Evolutionary conservation across 2,329 filamentous ascomycete species (phyloP).

Genomic region (Dothiorella sarmentorum): DNA sequence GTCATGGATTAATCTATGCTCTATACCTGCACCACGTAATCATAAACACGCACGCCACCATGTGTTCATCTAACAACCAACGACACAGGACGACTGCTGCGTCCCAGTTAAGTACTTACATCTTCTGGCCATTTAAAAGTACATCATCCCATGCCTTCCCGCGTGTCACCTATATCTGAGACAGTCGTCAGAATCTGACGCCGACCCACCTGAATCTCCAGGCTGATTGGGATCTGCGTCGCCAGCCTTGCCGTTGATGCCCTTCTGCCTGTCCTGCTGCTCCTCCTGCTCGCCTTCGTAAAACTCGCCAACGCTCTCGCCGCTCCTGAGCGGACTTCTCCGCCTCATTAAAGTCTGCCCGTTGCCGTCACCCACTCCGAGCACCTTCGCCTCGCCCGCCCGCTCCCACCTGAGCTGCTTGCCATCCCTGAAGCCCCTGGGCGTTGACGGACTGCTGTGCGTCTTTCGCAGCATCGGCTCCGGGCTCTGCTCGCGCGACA

Average conservation of each 20-base stretch:
- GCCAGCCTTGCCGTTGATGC: slow-evolving; percentile 16
- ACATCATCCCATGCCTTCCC: background rate
- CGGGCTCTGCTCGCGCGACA: slow-evolving; percentile 7
- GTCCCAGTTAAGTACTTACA: no score
- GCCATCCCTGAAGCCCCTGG: slow-evolving; percentile 40
- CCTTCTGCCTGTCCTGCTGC: slow-evolving; percentile 2
- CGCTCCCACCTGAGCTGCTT: slow-evolving; percentile 33
- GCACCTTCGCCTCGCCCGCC: slow-evolving; percentile 25
- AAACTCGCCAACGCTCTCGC: slow-evolving; percentile 29
- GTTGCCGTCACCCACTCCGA: slow-evolving; percentile 17
- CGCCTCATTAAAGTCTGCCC: slow-evolving; percentile 22
- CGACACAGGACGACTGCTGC: no score
- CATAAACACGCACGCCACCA: slow-evolving; percentile 2
- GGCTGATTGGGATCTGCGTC: slow-evolving; percentile 19
- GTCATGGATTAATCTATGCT: slow-evolving; percentile 9
- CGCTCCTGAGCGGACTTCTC: slow-evolving; percentile 31
- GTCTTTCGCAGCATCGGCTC: slow-evolving; percentile 31
- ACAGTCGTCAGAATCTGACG: slow-evolving; percentile 18
- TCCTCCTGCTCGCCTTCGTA: background rate
- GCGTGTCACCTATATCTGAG: slow-evolving; percentile 11
- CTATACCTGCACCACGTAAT: slow-evolving; percentile 2
- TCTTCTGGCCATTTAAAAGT: background rate
- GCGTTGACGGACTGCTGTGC: slow-evolving; percentile 44
- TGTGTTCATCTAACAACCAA: no score
- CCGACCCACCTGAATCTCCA: slow-evolving; percentile 19